These are phyloP conservation scores for Pichia sp. DNA, from an alignment of 1,139 yeast species.

Conservation along the genomic window DNA sequence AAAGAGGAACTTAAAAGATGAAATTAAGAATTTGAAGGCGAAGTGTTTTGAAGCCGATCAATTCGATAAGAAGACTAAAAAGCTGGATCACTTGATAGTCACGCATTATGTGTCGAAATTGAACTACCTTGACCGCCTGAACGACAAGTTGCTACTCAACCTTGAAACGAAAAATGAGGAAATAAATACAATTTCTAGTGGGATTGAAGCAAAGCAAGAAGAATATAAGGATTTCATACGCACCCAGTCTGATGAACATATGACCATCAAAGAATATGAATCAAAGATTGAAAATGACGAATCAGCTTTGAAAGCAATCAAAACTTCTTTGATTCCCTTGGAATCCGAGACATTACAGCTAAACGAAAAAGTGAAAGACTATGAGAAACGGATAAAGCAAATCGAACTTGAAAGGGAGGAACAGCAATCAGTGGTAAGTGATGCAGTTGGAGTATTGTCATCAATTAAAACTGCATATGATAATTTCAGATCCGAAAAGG, in stretches of 20 bases:
- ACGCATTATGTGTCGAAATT: constrained; percentile 59
- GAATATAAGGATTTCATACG: constrained; percentile 29
- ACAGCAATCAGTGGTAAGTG: constrained; percentile 44
- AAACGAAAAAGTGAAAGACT: constrained; percentile 43
- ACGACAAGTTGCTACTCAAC: constrained; percentile 29
- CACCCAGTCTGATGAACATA: constrained; percentile 45
- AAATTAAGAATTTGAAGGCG: constrained; percentile 73
- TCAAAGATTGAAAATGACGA: constrained; percentile 33
- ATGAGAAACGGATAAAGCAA: constrained; percentile 50
- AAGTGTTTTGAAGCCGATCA: constrained; percentile 70
- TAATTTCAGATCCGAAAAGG: constrained; percentile 39
- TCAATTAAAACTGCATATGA: constrained; percentile 40
- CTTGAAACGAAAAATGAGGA: constrained; percentile 25
- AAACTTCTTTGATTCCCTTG: constrained; percentile 52
- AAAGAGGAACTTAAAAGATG: constrained; percentile 69
- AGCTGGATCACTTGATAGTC: constrained; percentile 45
- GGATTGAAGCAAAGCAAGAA: constrained; percentile 29
- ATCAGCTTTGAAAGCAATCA: constrained; percentile 38
- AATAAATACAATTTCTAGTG: neutral
- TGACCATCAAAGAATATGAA: constrained; percentile 31
- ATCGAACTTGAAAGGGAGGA: constrained; percentile 48
- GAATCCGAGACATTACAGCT: constrained; percentile 50
- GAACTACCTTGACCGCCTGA: constrained; percentile 53
- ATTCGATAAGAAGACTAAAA: constrained; percentile 54
- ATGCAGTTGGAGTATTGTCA: constrained; percentile 45